Conservation (phyloP, 2,329 filamentous ascomycete genomes). For the Claviceps sp. region DNA sequence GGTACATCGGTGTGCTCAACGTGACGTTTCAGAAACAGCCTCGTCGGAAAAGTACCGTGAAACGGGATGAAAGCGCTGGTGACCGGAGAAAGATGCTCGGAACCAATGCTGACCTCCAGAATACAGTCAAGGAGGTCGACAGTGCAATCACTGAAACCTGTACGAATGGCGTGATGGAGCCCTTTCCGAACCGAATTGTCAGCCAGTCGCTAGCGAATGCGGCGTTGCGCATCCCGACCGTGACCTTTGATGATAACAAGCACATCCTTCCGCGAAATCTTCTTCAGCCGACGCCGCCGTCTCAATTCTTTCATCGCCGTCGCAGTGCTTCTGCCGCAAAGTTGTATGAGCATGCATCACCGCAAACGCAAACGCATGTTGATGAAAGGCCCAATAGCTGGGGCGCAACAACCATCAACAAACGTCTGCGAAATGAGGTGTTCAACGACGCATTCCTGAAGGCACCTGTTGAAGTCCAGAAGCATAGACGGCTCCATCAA, state of each 20-base stretch:
- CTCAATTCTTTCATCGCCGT: conserved; percentile 18
- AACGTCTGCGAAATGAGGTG: conserved; percentile 75
- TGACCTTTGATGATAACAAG: conserved; percentile 85
- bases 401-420: conserved; percentile 88
- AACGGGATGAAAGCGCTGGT: conserved; percentile 30
- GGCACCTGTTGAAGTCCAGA: conserved; percentile 67
- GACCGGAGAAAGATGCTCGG: conserved; percentile 25
- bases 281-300: conserved; percentile 45
- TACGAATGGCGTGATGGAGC: conserved; percentile 9
- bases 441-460: conserved; percentile 85
- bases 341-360: conserved; percentile 6
- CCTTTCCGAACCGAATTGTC: conserved; percentile 29
- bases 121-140: conserved; percentile 3
- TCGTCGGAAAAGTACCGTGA: conserved; percentile 47
- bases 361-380: conserved; percentile 24
- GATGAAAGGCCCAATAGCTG: conserved; percentile 54
- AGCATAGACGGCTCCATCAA: conserved; percentile 58
- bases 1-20: conserved; percentile 93
- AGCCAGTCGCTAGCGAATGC: conserved; percentile 63
- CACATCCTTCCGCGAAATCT: conserved; percentile 84
- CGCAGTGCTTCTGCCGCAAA: conserved; percentile 20
- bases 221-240: conserved; percentile 62
- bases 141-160: not conserved
- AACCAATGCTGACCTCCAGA: conserved; percentile 5
- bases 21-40: conserved; percentile 82